A percentile compares a stretch with the other conserved stretches of the same genome.
Conservation (phyloP, 2,329 filamentous ascomycete species). For the Botrytis cinerea region DNA sequence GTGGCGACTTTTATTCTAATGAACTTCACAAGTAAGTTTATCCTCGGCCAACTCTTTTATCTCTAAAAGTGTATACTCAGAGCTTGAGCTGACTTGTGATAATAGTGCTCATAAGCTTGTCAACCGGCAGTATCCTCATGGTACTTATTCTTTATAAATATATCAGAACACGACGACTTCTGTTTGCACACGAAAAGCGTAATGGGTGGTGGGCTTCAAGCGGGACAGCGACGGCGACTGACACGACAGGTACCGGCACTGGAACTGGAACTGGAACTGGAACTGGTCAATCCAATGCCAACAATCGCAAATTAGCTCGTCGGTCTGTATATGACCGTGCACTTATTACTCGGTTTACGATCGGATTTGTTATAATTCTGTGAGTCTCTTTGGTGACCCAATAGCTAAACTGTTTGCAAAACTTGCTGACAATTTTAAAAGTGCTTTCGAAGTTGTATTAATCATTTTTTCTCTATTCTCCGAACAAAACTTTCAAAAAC, state of each 20-base stretch:
- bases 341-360: constrained; percentile 49
- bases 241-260: constrained; percentile 23
- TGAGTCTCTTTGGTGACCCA: constrained; percentile 14
- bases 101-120: constrained; percentile 47
- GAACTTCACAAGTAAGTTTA: constrained; percentile 45
- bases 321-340: constrained; percentile 49
- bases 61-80: background rate
- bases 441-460: constrained; percentile 45
- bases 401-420: background rate
- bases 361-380: constrained; percentile 47
- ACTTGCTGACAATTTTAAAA: constrained; percentile 25
- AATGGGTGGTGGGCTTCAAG: constrained; percentile 37
- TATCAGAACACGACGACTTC: constrained; percentile 44
- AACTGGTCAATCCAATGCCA: constrained; percentile 9
- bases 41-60: background rate
- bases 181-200: constrained; percentile 39
- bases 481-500: constrained; percentile 36
- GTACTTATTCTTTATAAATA: constrained; percentile 47
- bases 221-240: constrained; percentile 24
- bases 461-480: constrained; percentile 45
- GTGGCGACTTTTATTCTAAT: constrained; percentile 43
- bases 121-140: constrained; percentile 43
- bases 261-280: constrained; percentile 20
- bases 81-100: background rate
- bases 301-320: constrained; percentile 22